Evolutionary conservation across 495 filamentous ascomycete genomes (phyloP).

Genomic region (Penicillium bovifimosum): DNA sequence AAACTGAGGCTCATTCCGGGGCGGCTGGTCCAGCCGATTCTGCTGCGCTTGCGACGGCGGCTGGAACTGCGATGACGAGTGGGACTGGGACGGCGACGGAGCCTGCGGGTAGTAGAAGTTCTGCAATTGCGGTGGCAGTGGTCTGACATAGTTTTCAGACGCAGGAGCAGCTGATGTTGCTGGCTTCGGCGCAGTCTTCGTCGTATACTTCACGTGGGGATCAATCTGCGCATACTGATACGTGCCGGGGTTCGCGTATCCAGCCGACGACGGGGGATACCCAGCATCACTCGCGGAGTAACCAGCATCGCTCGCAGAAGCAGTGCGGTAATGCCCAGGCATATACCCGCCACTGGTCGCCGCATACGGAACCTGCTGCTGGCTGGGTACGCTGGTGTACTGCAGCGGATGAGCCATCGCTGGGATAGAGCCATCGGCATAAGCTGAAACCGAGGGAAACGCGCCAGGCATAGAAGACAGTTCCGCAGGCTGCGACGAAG

Average conservation of each 20-base stretch:
- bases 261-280: slow-evolving; percentile 6
- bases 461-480: slow-evolving; percentile 35
- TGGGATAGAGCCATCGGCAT: slow-evolving; percentile 18
- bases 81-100: slow-evolving; percentile 14
- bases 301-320: slow-evolving; percentile 21
- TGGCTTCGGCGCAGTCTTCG: slow-evolving; percentile 29
- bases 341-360: slow-evolving; percentile 11
- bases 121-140: slow-evolving; percentile 8
- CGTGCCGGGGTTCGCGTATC: slow-evolving; percentile 30
- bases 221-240: slow-evolving; percentile 44
- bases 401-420: slow-evolving; percentile 22
- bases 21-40: slow-evolving; percentile 8
- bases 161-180: not conserved
- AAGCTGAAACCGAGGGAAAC: slow-evolving; percentile 27
- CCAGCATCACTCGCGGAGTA: slow-evolving; percentile 20
- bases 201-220: slow-evolving; percentile 40
- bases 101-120: slow-evolving; percentile 9
- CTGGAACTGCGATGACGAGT: slow-evolving; percentile 13
- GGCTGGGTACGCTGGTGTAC: slow-evolving; percentile 17
- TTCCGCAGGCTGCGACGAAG: slow-evolving; percentile 26
- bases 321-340: slow-evolving; percentile 26
- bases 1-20: slow-evolving; percentile 32
- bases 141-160: slow-evolving; percentile 17
- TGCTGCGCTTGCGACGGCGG: slow-evolving; percentile 2
- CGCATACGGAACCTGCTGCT: slow-evolving; percentile 17